Conservation (phyloP, 805 yeast species). For the Saturnispora ahearnii region DNA sequence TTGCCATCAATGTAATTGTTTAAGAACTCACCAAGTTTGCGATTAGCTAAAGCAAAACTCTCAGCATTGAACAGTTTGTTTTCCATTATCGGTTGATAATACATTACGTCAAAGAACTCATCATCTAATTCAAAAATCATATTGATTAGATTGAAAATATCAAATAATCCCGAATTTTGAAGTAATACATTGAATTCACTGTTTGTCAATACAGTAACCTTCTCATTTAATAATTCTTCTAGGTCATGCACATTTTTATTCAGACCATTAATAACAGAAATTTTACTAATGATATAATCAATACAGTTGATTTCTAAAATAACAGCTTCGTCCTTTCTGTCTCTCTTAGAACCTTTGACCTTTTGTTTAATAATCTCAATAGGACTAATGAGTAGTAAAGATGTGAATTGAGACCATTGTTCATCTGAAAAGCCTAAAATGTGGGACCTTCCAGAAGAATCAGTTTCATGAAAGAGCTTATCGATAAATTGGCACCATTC, state of each 20-base stretch:
- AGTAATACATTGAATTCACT: conserved; percentile 42
- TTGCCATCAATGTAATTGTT: conserved; percentile 56
- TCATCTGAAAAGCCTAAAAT: conserved; percentile 31
- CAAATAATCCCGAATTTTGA: conserved; percentile 43
- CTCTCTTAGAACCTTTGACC: conserved; percentile 9
- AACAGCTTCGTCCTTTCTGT: conserved; percentile 24
- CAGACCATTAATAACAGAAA: conserved; percentile 25
- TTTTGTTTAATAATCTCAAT: conserved; percentile 29
- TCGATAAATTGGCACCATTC: conserved; percentile 56
- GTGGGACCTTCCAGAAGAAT: conserved; percentile 17
- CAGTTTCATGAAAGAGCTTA: conserved; percentile 42
- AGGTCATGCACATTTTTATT: conserved; percentile 22
- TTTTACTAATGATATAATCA: conserved; percentile 48
- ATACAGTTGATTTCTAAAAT: conserved; percentile 50
- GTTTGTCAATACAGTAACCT: conserved; percentile 33
- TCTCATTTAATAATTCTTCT: conserved; percentile 27
- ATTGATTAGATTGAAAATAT: conserved; percentile 54
- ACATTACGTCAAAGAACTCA: conserved; percentile 47
- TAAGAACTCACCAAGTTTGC: conserved; percentile 39
- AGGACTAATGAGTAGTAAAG: conserved; percentile 39
- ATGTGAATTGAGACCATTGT: conserved; percentile 30
- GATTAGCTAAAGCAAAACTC: conserved; percentile 35
- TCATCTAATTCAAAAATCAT: conserved; percentile 64
- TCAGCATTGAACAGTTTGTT: conserved; percentile 45
- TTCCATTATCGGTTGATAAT: conserved; percentile 58